phyloP scores from a whole-genome alignment of 1,284 basidiomycete species.

The Hymenochaete sp. region DNA sequence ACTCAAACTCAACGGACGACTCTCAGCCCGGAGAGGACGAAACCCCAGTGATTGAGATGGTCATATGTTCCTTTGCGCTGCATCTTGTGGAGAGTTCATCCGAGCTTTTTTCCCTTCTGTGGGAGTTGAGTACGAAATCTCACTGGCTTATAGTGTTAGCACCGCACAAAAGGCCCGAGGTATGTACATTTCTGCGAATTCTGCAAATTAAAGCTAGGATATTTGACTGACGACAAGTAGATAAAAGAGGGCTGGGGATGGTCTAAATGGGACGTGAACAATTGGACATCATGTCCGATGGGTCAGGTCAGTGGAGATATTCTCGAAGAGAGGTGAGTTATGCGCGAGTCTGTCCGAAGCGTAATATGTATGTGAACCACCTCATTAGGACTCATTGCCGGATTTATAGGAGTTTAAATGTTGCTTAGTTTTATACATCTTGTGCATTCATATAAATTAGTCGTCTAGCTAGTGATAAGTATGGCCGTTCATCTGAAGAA shows the following conservation, averaged over 20 bases:
- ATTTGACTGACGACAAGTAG: too few relatives aligned
- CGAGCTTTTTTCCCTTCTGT: slow-evolving; percentile 55
- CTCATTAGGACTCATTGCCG: slow-evolving; percentile 32
- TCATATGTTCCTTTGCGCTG: slow-evolving; percentile 64
- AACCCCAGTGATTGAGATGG: slow-evolving; percentile 40
- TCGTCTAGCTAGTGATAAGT: background rate
- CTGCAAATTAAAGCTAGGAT: too few relatives aligned
- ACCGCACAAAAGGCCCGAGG: slow-evolving; percentile 71
- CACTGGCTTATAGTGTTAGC: slow-evolving; percentile 60
- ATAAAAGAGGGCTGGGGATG: slow-evolving; percentile 72
- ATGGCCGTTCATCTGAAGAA: slow-evolving; percentile 3
- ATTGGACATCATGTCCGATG: slow-evolving; percentile 41
- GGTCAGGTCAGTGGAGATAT: slow-evolving; percentile 37
- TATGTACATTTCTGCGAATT: slow-evolving; percentile 23
- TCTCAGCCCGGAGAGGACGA: background rate
- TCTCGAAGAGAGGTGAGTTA: slow-evolving; percentile 45
- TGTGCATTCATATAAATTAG: too few relatives aligned
- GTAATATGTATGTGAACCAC: too few relatives aligned
- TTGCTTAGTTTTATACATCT: background rate
- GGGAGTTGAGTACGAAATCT: slow-evolving; percentile 52
- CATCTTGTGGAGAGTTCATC: slow-evolving; percentile 58
- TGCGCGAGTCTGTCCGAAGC: too few relatives aligned
- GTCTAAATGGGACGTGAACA: slow-evolving; percentile 55
- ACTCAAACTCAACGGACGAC: background rate
- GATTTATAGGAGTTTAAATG: slow-evolving; percentile 30